Evolutionary conservation across 352 stramenopile genomes (phyloP), one percentile per base, ranked within the genome.

Genomic region (Peronosclerospora sorghi): DNA sequence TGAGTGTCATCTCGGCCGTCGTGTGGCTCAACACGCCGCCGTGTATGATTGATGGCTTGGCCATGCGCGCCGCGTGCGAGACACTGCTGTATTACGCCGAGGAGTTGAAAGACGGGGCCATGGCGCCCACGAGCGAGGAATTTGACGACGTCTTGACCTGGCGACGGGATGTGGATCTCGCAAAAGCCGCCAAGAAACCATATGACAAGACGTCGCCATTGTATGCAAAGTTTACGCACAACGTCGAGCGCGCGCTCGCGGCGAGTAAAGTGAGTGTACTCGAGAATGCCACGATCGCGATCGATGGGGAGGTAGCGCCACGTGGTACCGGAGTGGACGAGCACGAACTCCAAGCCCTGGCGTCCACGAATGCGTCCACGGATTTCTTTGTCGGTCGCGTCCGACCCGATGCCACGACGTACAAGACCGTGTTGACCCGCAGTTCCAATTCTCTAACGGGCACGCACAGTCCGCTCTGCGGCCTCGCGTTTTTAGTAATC

Each of bases 11-110:
- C 47, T 73, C 54, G 1, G 60, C 54, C 13, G 59, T 71, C 5
- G 53, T 63, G 24, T 35, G 81, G 21, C 45, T 71, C 5, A 38
- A 65, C 9, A 57, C 80, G 32, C 57, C 57, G 7, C 64, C 74
- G 34, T 86, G 73, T 15, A 66, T 65, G 34, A 40, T 84, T 9
- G 46, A 66, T 29, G 45, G 68, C 13, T 54, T 86, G 46, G 62
- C 62, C 14, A 46, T 83, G 35, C 64, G 61, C n/a, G 67, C 73
- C 5, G 56, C 62, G 26, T 67, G 73, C 32, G 73, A 86, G 52
- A 79, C 69, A 40, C 35, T 86, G 18, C 59, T 86, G 24, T 75
- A 76, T 50, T 79, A 75, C 29, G 76, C 66, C 1, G 44, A 68
- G 24, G 68, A 73, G 17, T 45, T 84, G 36, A 50, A 44, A 0